A percentile compares a stretch with the other conserved stretches of the same genome.
These are phyloP conservation scores for Wickerhamiella nectarea DNA, from an alignment of 805 yeast species.

Conservation along the genomic window DNA sequence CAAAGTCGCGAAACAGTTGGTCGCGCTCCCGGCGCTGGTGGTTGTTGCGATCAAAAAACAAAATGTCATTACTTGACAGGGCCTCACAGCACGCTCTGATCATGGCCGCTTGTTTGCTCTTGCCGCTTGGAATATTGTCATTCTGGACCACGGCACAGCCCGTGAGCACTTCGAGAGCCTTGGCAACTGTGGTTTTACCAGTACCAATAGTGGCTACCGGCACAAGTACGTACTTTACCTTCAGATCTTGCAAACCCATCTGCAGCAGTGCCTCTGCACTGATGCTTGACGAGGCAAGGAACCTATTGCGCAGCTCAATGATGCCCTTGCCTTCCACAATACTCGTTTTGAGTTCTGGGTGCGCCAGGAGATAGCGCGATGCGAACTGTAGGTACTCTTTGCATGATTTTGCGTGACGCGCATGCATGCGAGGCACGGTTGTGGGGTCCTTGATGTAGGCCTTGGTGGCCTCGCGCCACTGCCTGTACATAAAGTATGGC, in stretches of 20 bases:
- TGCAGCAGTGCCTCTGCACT: constrained; percentile 47
- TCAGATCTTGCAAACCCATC: constrained; percentile 25
- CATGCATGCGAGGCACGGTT: constrained; percentile 20
- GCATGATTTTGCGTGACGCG: constrained; percentile 46
- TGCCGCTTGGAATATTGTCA: constrained; percentile 40
- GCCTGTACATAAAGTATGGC: constrained; percentile 83
- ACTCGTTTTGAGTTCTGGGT: constrained; percentile 34
- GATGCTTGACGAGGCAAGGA: constrained; percentile 40
- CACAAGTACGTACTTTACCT: constrained; percentile 47
- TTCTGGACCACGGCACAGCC: constrained; percentile 74
- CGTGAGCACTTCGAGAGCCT: constrained; percentile 41
- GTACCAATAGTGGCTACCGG: constrained; percentile 89
- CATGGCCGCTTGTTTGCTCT: constrained; percentile 23
- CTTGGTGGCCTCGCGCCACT: constrained; percentile 77
- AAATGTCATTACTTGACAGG: constrained; percentile 33
- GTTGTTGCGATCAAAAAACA: constrained; percentile 74
- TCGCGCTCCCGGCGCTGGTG: constrained; percentile 56
- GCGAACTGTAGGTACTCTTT: constrained; percentile 58
- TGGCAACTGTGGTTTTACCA: constrained; percentile 78
- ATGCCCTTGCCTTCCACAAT: constrained; percentile 50
- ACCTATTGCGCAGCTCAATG: constrained; percentile 54
- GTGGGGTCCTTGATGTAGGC: constrained; percentile 29
- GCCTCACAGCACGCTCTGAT: constrained; percentile 19
- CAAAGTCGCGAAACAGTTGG: constrained; percentile 44
- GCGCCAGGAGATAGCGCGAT: constrained; percentile 36